Conservation (phyloP, 2,329 filamentous ascomycete species). For the Endothia cerciana region DNA sequence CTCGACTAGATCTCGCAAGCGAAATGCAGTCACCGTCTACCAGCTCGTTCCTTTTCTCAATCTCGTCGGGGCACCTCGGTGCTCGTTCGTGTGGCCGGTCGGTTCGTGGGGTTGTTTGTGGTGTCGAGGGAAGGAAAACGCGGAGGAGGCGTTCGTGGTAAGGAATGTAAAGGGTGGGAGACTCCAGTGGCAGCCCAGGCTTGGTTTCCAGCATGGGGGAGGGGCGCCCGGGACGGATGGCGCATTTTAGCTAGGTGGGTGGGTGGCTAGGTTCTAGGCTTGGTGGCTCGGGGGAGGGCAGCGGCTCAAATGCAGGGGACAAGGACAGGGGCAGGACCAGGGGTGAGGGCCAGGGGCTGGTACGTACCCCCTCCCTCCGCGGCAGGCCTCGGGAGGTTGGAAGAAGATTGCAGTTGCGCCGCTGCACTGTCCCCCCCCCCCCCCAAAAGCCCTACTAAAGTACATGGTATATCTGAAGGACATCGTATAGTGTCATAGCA, state of each 20-base stretch:
- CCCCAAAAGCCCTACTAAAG: no score
- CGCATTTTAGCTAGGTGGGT: not conserved
- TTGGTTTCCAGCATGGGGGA: not conserved
- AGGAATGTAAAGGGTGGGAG: conserved; percentile 12
- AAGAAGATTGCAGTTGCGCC: not conserved
- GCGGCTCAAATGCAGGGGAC: conserved; percentile 7
- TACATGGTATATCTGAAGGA: no score
- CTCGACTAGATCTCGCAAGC: not conserved
- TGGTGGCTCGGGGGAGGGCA: not conserved
- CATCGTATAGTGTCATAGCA: not conserved
- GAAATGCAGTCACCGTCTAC: not conserved
- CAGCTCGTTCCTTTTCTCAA: not conserved
- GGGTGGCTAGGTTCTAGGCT: not conserved
- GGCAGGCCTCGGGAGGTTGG: not conserved
- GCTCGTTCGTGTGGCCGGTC: not conserved
- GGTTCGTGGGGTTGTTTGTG: not conserved
- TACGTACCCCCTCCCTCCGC: not conserved
- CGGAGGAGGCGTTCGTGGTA: conserved; percentile 11
- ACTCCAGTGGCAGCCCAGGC: not conserved
- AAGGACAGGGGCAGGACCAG: not conserved
- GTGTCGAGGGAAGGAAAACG: conserved; percentile 6
- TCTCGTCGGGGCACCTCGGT: not conserved
- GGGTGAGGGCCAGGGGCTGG: not conserved
- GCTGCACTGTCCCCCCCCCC: not conserved
- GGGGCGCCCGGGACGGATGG: not conserved